These are phyloP conservation scores for Caryopteris hybrid DNA, from an alignment of 305 asterid genomes.

Conservation along the genomic window DNA sequence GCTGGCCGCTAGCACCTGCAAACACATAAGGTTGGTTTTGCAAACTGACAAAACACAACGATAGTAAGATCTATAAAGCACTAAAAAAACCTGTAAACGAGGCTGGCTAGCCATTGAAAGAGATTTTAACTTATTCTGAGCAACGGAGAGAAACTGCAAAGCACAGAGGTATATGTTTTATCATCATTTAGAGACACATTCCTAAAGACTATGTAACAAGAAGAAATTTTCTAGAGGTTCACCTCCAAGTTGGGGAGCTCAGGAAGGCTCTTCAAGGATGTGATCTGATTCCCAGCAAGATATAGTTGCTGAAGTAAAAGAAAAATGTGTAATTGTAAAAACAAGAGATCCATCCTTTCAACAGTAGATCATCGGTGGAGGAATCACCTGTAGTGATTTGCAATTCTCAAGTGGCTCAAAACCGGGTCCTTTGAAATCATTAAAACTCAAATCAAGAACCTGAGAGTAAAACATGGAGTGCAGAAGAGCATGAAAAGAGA, in stretches of 20 bases:
- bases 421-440: slow-evolving; percentile 99
- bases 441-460: slow-evolving; percentile 99
- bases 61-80: slow-evolving; percentile 21
- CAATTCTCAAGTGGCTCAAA: slow-evolving; percentile 96
- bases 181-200: slow-evolving; percentile 12
- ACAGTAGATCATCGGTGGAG: slow-evolving; percentile 5
- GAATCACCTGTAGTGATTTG: slow-evolving; percentile 83
- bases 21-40: slow-evolving; percentile 8
- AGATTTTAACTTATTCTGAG: slow-evolving; percentile 95
- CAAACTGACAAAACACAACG: slow-evolving; percentile 15
- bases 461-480: slow-evolving; percentile 29
- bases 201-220: slow-evolving; percentile 13
- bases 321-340: slow-evolving; percentile 13
- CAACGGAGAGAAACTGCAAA: slow-evolving; percentile 94
- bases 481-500: not conserved
- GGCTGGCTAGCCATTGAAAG: slow-evolving; percentile 99
- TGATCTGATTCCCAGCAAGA: slow-evolving; percentile 97
- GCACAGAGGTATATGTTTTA: slow-evolving; percentile 11
- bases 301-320: slow-evolving; percentile 81
- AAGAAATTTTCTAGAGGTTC: slow-evolving; percentile 21
- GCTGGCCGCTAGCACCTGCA: slow-evolving; percentile 97
- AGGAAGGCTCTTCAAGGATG: slow-evolving; percentile 92
- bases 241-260: slow-evolving; percentile 99
- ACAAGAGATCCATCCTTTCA: slow-evolving; percentile 8
- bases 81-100: slow-evolving; percentile 81